Evolutionary conservation across 306 rosid genomes (phyloP), one percentile per base, ranked within the genome.

Genomic region (Astragalus membranaceus): DNA sequence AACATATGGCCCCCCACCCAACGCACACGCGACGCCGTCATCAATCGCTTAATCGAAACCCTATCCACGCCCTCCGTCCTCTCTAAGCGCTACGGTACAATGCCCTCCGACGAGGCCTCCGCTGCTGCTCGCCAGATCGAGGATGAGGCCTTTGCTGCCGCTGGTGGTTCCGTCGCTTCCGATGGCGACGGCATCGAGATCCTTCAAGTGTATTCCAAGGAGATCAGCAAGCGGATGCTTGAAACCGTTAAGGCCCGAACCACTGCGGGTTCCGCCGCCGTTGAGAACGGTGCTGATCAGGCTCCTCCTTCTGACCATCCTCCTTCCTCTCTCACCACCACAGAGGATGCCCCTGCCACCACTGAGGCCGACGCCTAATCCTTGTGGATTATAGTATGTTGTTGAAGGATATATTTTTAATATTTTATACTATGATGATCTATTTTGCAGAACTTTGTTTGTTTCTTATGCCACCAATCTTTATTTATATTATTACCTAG

Each of bases 1-100:
- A 89, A 85, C 88, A 82, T 95, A 4, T 95, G 99, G 99, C 99
- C 99, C 2, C 97, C 99, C 41, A 76, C 97, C 5, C 87, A 95
- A 72, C 92, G 89, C 69, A 95, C 99, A 6, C 99, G 99, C 70
- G 91, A 89, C 5, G 97, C 97, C 47, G 97, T 95, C 69, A 76
- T 85, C 64, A 68, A 60, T 26, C 99, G 96, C 68, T 64, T 95
- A 17, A 81, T 86, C 60, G 97, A 91, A 79, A 91, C 96, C 50
- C 88, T 95, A 10, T 83, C 90, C n/a, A 77, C 88, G 36, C 81
- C 89, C 7, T 91, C 96, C 39, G 87, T 92, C 68, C 97, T 95
- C 77, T 95, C 99, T 56, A 88, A 87, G 76, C 99, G 97, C 71
- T 95, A 89, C 80, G 99, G 97, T 12, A 87, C 88, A 23, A 29